Evolutionary conservation across 2,329 filamentous ascomycete genomes (phyloP).

Genomic region (Teratosphaeria gauchensis): DNA sequence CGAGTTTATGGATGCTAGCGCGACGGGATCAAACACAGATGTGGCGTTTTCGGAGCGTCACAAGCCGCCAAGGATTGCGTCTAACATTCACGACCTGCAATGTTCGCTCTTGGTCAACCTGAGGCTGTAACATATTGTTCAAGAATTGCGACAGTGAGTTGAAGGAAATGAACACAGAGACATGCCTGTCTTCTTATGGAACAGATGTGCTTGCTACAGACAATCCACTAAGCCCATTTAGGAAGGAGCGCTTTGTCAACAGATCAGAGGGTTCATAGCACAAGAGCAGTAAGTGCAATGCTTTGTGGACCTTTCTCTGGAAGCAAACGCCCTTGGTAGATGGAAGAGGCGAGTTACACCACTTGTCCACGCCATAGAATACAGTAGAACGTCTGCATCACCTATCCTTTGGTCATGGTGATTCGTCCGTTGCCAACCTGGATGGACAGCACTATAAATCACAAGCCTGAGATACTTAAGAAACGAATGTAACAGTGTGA

Average conservation of each 20-base stretch:
- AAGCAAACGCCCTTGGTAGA: no score
- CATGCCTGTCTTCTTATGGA: background rate
- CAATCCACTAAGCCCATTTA: background rate
- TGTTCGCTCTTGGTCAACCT: background rate
- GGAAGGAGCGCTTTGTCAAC: background rate
- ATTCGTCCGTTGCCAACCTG: no score
- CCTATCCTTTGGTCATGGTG: no score
- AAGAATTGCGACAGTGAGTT: background rate
- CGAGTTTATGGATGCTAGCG: background rate
- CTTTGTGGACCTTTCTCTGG: background rate
- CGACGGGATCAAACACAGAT: background rate
- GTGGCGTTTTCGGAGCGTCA: background rate
- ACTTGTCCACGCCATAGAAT: no score
- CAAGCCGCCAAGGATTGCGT: background rate
- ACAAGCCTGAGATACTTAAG: no score
- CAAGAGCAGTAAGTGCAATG: background rate
- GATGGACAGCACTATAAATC: no score
- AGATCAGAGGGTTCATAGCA: background rate
- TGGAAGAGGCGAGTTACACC: no score
- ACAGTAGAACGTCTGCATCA: no score
- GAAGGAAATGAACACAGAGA: background rate
- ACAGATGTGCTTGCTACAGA: background rate
- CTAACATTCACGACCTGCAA: background rate
- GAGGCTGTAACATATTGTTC: background rate
- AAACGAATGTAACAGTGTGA: no score